Evolutionary conservation across 2,329 filamentous ascomycete species (phyloP).

Genomic region (Colletotrichum viniferum): DNA sequence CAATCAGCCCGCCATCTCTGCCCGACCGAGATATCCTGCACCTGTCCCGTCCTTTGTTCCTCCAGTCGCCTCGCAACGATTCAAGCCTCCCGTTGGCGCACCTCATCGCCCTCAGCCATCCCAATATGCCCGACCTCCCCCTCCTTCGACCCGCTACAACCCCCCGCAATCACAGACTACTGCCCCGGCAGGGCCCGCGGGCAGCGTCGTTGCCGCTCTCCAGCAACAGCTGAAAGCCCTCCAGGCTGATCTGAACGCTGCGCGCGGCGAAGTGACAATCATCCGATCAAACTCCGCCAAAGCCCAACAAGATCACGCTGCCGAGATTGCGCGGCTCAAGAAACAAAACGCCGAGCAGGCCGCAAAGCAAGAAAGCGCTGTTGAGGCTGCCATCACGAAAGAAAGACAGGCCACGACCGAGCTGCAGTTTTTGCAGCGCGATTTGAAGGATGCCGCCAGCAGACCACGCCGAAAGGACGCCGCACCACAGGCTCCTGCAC

Average conservation of each 20-base stretch:
- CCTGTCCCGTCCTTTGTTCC: slow-evolving; percentile 12
- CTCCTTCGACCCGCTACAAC: slow-evolving; percentile 30
- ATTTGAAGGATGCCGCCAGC: slow-evolving; percentile 65
- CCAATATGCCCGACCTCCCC: slow-evolving; percentile 45
- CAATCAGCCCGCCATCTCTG: slow-evolving; percentile 13
- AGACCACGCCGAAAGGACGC: slow-evolving; percentile 52
- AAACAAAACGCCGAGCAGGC: slow-evolving; percentile 68
- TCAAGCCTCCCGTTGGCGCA: slow-evolving; percentile 27
- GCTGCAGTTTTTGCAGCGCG: slow-evolving; percentile 74
- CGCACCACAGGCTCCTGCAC: slow-evolving; percentile 25
- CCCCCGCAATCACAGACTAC: slow-evolving; percentile 37
- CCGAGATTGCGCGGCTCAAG: slow-evolving; percentile 64
- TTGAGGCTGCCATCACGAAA: slow-evolving; percentile 69
- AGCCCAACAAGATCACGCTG: slow-evolving; percentile 64
- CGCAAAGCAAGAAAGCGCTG: slow-evolving; percentile 65
- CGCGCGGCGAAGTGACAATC: slow-evolving; percentile 75
- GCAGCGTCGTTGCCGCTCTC: slow-evolving; percentile 48
- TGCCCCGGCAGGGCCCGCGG: slow-evolving; percentile 22
- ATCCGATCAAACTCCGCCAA: slow-evolving; percentile 74
- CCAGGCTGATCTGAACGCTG: slow-evolving; percentile 62
- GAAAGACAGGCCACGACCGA: slow-evolving; percentile 71
- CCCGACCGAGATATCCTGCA: slow-evolving; percentile 18
- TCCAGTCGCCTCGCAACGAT: slow-evolving; percentile 19
- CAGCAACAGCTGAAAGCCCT: slow-evolving; percentile 59
- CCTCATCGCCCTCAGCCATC: slow-evolving; percentile 38